These are phyloP conservation scores for Suaeda aralocaspica DNA, from an alignment of 148 eudicot genomes.

Conservation along the genomic window DNA sequence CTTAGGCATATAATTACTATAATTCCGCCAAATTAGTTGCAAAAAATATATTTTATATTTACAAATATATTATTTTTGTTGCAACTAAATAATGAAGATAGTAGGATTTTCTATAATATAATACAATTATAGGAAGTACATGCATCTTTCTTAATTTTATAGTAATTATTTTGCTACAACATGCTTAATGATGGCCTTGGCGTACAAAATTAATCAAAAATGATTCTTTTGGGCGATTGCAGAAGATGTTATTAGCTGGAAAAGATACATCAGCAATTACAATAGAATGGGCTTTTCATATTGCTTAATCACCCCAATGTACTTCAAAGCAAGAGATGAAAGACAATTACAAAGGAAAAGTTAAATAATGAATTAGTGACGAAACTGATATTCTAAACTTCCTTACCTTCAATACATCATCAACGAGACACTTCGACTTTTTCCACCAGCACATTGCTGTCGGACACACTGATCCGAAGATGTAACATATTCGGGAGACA, in stretches of 20 bases:
- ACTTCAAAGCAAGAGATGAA: slow-evolving; percentile 26
- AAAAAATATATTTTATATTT: too few species aligned
- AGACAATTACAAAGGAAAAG: slow-evolving; percentile 4
- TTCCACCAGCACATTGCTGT: slow-evolving; percentile 30
- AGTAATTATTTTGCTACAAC: too few species aligned
- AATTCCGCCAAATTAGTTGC: too few species aligned
- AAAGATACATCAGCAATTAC: slow-evolving; percentile 28
- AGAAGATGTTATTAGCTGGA: slow-evolving; percentile 27
- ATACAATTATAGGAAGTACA: too few species aligned
- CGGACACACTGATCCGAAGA: slow-evolving; percentile 23
- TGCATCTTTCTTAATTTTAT: too few species aligned
- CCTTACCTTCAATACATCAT: slow-evolving; percentile 21
- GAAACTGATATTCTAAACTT: slow-evolving; percentile 22
- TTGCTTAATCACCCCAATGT: slow-evolving; percentile 24
- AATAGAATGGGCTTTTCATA: slow-evolving; percentile 28
- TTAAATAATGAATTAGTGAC: slow-evolving; percentile 12
- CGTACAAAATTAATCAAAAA: neutral
- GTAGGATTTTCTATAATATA: too few species aligned
- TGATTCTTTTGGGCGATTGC: neutral
- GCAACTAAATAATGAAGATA: too few species aligned
- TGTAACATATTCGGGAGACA: slow-evolving; percentile 7
- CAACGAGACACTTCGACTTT: slow-evolving; percentile 27
- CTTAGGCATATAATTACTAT: too few species aligned
- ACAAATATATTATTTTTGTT: too few species aligned
- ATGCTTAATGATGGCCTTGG: too few species aligned